Conservation (phyloP, 108 stramenopile species). For the Chaetoceros tenuissimus region DNA sequence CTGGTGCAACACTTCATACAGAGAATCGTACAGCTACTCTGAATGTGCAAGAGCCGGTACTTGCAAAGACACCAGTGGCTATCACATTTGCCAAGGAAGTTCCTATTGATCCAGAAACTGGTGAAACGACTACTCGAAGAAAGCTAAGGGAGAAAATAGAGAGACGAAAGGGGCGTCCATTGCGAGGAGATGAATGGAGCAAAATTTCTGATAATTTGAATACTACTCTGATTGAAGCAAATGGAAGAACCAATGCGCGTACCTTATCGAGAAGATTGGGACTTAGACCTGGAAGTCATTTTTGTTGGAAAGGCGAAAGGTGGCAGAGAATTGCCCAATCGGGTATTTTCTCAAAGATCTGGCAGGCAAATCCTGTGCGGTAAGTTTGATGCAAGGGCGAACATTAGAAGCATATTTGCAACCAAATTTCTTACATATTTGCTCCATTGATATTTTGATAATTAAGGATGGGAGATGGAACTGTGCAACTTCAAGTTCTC, state of each 20-base stretch:
- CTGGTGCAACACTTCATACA: slow-evolving; percentile 53
- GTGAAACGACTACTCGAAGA: slow-evolving; percentile 29
- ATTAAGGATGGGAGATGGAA: slow-evolving; percentile 35
- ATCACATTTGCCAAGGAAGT: slow-evolving; percentile 64
- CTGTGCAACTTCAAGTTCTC: slow-evolving; percentile 57
- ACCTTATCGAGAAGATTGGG: slow-evolving; percentile 54
- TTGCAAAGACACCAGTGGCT: slow-evolving; percentile 32
- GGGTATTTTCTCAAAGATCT: slow-evolving; percentile 40
- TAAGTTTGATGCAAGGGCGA: too few species aligned
- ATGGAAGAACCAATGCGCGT: slow-evolving; percentile 52
- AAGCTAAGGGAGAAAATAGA: slow-evolving; percentile 26
- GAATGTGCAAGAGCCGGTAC: slow-evolving; percentile 31
- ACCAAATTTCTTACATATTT: too few species aligned
- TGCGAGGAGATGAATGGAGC: slow-evolving; percentile 5
- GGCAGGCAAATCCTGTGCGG: slow-evolving; percentile 26
- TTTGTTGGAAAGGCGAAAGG: slow-evolving; percentile 32
- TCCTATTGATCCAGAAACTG: slow-evolving; percentile 38
- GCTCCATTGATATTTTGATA: too few species aligned
- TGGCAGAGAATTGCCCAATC: slow-evolving; percentile 38
- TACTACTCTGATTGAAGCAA: slow-evolving; percentile 40
- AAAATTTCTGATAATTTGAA: slow-evolving; percentile 25
- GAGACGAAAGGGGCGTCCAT: slow-evolving; percentile 6
- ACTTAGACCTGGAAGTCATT: slow-evolving; percentile 49
- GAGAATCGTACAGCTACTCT: slow-evolving; percentile 33
- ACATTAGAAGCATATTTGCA: too few species aligned